Conservation (phyloP, 306 rosid genomes). For the Cucumis melo region DNA sequence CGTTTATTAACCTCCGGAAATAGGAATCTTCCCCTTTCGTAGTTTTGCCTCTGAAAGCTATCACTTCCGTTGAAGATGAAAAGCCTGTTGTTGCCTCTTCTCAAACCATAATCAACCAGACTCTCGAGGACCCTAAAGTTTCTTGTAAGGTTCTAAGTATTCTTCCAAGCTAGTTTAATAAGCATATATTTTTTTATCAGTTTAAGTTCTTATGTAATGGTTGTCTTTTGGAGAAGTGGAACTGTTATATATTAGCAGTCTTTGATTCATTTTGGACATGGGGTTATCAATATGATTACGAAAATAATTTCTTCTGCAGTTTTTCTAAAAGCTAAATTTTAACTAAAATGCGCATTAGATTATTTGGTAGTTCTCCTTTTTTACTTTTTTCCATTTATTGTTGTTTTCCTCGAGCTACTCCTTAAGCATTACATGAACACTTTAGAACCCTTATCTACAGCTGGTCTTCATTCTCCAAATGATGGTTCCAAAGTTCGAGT, state of each 20-base stretch:
- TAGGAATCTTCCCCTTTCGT: too few relatives aligned
- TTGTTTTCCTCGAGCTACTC: not conserved
- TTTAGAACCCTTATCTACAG: slow-evolving; percentile 66
- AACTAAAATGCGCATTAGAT: not conserved
- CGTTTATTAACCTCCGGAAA: too few relatives aligned
- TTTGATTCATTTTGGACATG: not conserved
- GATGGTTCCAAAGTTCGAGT: slow-evolving; percentile 68
- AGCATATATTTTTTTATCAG: not conserved
- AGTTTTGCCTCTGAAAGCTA: too few relatives aligned
- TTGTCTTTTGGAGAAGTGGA: not conserved
- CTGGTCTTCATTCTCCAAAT: slow-evolving; percentile 19
- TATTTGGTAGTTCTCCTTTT: not conserved
- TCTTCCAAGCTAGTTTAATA: slow-evolving; percentile 61
- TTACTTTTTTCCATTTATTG: slow-evolving; percentile 1
- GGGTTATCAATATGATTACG: not conserved
- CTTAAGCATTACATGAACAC: not conserved
- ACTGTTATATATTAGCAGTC: not conserved
- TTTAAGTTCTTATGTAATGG: not conserved
- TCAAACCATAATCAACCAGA: slow-evolving; percentile 1
- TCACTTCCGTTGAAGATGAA: slow-evolving; percentile 60
- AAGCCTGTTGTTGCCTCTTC: slow-evolving; percentile 33
- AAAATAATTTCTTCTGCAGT: not conserved
- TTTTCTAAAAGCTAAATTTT: not conserved
- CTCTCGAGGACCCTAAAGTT: slow-evolving; percentile 20
- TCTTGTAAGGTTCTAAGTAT: slow-evolving; percentile 48